Conservation (phyloP, 78 protist genomes). For the Dictyostelium purpureum region DNA sequence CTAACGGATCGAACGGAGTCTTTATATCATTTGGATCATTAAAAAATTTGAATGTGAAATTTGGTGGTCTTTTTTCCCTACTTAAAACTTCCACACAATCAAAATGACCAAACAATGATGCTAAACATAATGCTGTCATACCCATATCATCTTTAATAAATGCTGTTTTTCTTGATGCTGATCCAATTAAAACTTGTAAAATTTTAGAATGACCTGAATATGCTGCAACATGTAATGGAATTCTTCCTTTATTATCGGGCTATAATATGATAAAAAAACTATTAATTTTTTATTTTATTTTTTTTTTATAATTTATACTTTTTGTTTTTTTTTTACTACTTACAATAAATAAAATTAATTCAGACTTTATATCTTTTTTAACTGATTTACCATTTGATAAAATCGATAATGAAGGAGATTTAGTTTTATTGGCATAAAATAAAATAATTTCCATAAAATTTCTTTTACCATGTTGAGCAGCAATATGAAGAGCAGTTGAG, state of each 20-base stretch:
- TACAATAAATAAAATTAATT: conserved; percentile 38
- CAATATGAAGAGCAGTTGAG: conserved; percentile 58
- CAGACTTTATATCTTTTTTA: conserved; percentile 24
- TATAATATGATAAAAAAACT: background rate
- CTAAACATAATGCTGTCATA: conserved; percentile 68
- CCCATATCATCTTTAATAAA: conserved; percentile 60
- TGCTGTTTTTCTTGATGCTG: background rate
- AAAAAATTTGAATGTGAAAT: background rate
- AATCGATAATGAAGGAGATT: conserved; percentile 23
- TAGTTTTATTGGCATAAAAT: conserved; percentile 25
- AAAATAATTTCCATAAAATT: conserved; percentile 31
- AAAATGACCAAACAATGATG: conserved; percentile 58
- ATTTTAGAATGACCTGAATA: conserved; percentile 26
- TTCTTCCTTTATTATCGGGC: conserved; percentile 71
- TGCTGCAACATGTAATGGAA: conserved; percentile 60
- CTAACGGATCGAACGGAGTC: conserved; percentile 63
- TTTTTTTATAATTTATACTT: background rate
- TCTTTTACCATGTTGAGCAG: conserved; percentile 58
- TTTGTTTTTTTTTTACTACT: background rate
- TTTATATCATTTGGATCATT: conserved; percentile 8
- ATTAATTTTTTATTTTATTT: background rate
- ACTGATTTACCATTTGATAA: background rate
- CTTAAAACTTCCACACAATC: conserved; percentile 46
- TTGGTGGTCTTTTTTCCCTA: conserved; percentile 8
- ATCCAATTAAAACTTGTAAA: conserved; percentile 28